A percentile compares a stretch with the other conserved stretches of the same genome.
Evolutionary conservation across 768 basidiomycete species (phyloP).

Genomic region (Auriscalpium orientale): DNA sequence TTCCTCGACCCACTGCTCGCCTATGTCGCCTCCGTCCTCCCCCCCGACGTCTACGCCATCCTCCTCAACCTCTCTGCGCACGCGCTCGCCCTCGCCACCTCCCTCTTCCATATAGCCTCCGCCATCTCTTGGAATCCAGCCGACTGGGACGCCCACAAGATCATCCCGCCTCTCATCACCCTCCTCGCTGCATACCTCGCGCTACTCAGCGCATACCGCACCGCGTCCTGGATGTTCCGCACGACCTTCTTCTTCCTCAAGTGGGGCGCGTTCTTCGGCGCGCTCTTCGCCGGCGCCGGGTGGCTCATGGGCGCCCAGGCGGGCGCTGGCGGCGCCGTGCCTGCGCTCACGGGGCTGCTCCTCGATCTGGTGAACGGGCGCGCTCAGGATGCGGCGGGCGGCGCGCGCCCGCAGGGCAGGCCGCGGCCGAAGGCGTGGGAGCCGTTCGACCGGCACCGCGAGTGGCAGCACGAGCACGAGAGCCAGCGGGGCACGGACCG

Average conservation of each 20-base stretch:
- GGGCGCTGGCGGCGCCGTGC: conserved; percentile 28
- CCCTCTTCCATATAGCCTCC: conserved; percentile 39
- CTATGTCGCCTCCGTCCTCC: conserved; percentile 47
- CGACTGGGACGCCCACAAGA: conserved; percentile 58
- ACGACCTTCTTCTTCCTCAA: conserved; percentile 64
- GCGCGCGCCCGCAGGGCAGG: conserved; percentile 15
- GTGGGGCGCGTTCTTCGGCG: conserved; percentile 60
- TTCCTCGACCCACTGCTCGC: conserved; percentile 48
- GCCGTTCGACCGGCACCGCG: conserved; percentile 50
- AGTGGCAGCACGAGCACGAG: conserved; percentile 45
- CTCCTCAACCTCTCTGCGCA: conserved; percentile 46
- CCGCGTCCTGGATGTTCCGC: conserved; percentile 67
- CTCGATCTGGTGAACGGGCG: conserved; percentile 21
- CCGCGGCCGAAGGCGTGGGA: conserved; percentile 53
- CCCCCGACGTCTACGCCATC: conserved; percentile 46
- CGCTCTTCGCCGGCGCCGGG: conserved; percentile 44
- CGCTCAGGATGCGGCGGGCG: neutral
- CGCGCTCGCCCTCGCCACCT: conserved; percentile 39
- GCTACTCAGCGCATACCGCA: conserved; percentile 70
- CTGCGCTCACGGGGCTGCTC: conserved; percentile 34
- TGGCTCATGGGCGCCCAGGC: conserved; percentile 41
- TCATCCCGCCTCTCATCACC: conserved; percentile 69
- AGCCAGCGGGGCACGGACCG: conserved; percentile 17
- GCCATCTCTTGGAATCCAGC: conserved; percentile 45
- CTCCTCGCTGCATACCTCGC: conserved; percentile 69